Percentiles rank a stretch among this genome's conserved stretches.
These are phyloP conservation scores for Sparassis latifolia DNA, from an alignment of 1,284 basidiomycete genomes.

Conservation along the genomic window DNA sequence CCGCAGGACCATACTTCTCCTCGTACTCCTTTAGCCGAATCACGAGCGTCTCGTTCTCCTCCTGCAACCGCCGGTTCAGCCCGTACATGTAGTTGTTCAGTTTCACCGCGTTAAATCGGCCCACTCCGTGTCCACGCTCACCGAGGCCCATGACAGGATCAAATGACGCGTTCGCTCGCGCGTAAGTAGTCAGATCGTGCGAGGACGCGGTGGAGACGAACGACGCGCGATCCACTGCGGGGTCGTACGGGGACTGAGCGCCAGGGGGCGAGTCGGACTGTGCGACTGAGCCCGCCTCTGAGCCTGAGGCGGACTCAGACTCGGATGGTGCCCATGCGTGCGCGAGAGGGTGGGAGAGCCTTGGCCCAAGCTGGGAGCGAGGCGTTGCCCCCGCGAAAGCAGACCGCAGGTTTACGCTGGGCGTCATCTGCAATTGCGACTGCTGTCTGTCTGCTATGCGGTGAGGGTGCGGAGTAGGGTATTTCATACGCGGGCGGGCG, in stretches of 20 bases:
- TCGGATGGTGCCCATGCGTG: constrained; percentile 32
- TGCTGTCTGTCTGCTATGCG: constrained; percentile 14
- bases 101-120: constrained; percentile 76
- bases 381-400: constrained; percentile 63
- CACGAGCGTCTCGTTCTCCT: constrained; percentile 70
- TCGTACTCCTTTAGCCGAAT: constrained; percentile 39
- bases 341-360: constrained; percentile 57
- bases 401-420: constrained; percentile 29
- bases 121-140: constrained; percentile 46
- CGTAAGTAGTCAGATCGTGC: constrained; percentile 76
- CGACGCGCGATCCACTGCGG: constrained; percentile 41
- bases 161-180: constrained; percentile 78
- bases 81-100: constrained; percentile 78
- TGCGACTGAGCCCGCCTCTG: constrained; percentile 10
- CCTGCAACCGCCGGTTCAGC: constrained; percentile 70
- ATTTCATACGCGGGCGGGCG: constrained; percentile 59
- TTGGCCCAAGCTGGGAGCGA: constrained; percentile 30
- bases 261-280: constrained; percentile 12
- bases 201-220: constrained; percentile 77
- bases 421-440: constrained; percentile 18
- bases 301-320: constrained; percentile 20
- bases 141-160: constrained; percentile 71
- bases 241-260: constrained; percentile 19
- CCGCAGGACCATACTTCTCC: constrained; percentile 16
- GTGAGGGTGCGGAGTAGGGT: constrained; percentile 60